Percentiles rank a stretch among this genome's conserved stretches.
Conservation (phyloP, 2,329 filamentous ascomycete genomes). For the Scolecobasidium constrictum region DNA sequence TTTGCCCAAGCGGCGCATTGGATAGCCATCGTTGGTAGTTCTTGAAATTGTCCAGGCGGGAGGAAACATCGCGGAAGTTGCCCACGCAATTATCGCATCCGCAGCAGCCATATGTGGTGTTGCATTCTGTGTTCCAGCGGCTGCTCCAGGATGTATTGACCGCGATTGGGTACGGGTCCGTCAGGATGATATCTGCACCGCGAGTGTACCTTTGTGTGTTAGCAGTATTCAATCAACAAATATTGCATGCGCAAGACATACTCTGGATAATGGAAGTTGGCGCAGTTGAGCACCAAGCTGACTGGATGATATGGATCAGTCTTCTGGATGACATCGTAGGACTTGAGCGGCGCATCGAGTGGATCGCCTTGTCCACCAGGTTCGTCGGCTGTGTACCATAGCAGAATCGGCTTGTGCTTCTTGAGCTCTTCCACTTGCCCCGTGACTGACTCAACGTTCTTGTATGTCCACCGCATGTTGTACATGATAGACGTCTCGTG, state of each 20-base stretch:
- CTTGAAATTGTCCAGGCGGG: conserved; percentile 30
- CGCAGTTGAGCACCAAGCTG: conserved; percentile 49
- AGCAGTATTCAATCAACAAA: no score
- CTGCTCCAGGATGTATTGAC: conserved; percentile 44
- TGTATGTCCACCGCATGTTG: conserved; percentile 32
- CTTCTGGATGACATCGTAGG: conserved; percentile 34
- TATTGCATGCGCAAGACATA: no score
- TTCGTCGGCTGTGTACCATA: conserved; percentile 42
- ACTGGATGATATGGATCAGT: conserved; percentile 53
- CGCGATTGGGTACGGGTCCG: conserved; percentile 49
- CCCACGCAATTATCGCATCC: conserved; percentile 52
- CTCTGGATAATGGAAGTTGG: conserved; percentile 47
- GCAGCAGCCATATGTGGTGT: conserved; percentile 49
- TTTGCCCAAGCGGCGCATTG: not conserved
- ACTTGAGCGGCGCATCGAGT: conserved; percentile 33
- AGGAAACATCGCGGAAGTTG: conserved; percentile 40
- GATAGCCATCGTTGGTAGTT: conserved; percentile 31
- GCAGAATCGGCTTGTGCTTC: conserved; percentile 25
- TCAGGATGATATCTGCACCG: conserved; percentile 49
- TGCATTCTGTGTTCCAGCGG: conserved; percentile 45
- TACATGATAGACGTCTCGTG: conserved; percentile 37
- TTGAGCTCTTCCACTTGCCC: conserved; percentile 27
- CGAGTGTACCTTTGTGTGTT: conserved; percentile 39
- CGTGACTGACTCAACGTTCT: conserved; percentile 26
- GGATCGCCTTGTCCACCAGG: conserved; percentile 48